Evolutionary conservation across 139 green algal species (phyloP), one percentile per base, ranked within the genome.

Genomic region (Chlorella sorokiniana): DNA sequence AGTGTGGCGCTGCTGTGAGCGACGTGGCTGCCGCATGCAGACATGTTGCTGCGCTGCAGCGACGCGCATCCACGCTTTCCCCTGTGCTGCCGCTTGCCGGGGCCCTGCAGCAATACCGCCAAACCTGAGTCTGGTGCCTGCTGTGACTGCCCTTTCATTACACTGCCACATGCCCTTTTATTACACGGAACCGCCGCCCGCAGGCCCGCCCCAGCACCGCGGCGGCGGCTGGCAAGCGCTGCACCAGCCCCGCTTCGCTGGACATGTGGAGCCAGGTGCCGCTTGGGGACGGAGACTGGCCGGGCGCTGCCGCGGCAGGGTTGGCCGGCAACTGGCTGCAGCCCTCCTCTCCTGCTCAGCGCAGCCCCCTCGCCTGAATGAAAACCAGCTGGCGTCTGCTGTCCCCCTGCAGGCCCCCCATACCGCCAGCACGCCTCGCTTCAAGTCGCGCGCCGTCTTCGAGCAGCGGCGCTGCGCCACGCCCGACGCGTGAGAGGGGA

Each of bases 181-280:
- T 23, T 31, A 35, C 23, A 33, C 27, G 8, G 3, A 41, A 14
- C 7, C 64, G 37, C 11, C 31, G 27, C 0, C 6, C 27, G 8
- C 68, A 77, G 70, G 44, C 44, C 20, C 70, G 70, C 44, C 70
- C 70, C 44, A 37, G 70, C 70, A 77, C 31, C 10, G 70, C 70
- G 70, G n/a, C 45, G 31, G 16, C 70, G 2, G 70, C 70, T 5
- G 37, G 41, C 70, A 76, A 31, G 37, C 37, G 48, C 48, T 56
- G 48, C 14, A 56, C 3, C 0, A 33, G 68, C 41, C 37, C 38
- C 41, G 45, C 68, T 4, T 23, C 40, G 31, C 41, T 77, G 8
- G 44, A 63, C 44, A 64, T 77, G 44, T 77, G 70, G 70, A 40
- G 31, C 31, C 31, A 35, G 45, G 70, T 77, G 33, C 6, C 9